Percentiles rank a stretch among this genome's conserved stretches.
These are phyloP conservation scores for Penicillium bovifimosum DNA, from an alignment of 495 filamentous ascomycete genomes.

Conservation along the genomic window DNA sequence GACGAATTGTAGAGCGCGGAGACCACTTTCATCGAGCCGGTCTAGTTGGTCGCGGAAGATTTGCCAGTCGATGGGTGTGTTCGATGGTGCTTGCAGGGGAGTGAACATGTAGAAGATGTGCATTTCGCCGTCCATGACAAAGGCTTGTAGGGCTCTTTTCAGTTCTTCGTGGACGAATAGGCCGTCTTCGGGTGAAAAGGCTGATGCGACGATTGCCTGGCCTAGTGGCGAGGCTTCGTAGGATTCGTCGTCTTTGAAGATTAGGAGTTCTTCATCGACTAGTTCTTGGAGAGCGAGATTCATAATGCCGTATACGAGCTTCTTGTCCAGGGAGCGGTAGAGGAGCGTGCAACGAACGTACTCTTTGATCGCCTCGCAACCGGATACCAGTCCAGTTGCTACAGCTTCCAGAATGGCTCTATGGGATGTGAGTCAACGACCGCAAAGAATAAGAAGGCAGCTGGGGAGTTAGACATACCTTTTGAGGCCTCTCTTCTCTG, in stretches of 20 bases:
- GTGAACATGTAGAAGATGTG: slow-evolving; percentile 80
- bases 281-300: slow-evolving; percentile 51
- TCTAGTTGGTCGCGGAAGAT: slow-evolving; percentile 69
- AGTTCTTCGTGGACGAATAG: slow-evolving; percentile 69
- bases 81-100: slow-evolving; percentile 50
- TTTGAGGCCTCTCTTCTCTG: slow-evolving; percentile 64
- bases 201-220: slow-evolving; percentile 66
- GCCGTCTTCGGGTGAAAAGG: slow-evolving; percentile 70
- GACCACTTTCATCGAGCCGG: slow-evolving; percentile 60
- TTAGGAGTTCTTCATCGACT: slow-evolving; percentile 29
- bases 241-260: slow-evolving; percentile 38
- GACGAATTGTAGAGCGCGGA: slow-evolving; percentile 63
- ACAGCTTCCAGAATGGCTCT: slow-evolving; percentile 73
- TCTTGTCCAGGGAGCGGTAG: slow-evolving; percentile 49
- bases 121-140: slow-evolving; percentile 83
- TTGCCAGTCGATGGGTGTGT: slow-evolving; percentile 61
- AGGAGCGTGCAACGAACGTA: slow-evolving; percentile 67
- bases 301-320: slow-evolving; percentile 53
- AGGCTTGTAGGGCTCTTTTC: slow-evolving; percentile 59
- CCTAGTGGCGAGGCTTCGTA: slow-evolving; percentile 63
- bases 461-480: slow-evolving; percentile 36
- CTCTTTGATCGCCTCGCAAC: slow-evolving; percentile 60
- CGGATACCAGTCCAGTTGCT: slow-evolving; percentile 65
- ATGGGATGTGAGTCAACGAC: slow-evolving; percentile 5
- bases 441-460: background rate